Percentiles rank a stretch among this genome's conserved stretches.
Conservation (phyloP, 2,329 filamentous ascomycete species). For the Ophiostoma ips region DNA sequence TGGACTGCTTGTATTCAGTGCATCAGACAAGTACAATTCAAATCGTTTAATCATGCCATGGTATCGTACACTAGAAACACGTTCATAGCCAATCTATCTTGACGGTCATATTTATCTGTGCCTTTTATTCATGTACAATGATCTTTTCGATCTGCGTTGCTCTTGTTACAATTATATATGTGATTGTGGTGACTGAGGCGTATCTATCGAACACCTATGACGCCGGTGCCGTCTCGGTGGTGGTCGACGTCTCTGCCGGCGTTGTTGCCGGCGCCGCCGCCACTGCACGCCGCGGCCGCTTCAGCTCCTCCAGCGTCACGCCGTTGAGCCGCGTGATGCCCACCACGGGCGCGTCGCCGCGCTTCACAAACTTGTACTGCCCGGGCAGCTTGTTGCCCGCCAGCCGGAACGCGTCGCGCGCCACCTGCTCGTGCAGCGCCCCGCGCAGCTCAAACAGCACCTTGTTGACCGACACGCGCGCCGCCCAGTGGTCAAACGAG, state of each 20-base stretch:
- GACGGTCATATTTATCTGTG: too few species aligned
- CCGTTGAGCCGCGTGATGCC: constrained; percentile 84
- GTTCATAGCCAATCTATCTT: neutral
- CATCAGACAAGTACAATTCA: too few species aligned
- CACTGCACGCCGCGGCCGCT: constrained; percentile 46
- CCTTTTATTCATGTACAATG: neutral
- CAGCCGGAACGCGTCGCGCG: constrained; percentile 81
- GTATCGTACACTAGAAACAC: neutral
- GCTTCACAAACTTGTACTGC: constrained; percentile 86
- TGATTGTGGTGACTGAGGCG: too few species aligned
- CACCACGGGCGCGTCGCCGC: constrained; percentile 77
- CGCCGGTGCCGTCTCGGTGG: neutral
- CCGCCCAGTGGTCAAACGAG: constrained; percentile 91
- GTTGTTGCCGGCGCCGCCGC: neutral
- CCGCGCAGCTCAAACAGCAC: constrained; percentile 89
- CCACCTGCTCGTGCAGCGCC: constrained; percentile 85
- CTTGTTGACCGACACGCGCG: constrained; percentile 77
- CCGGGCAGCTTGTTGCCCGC: constrained; percentile 90
- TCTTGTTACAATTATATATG: neutral
- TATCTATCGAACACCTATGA: too few species aligned
- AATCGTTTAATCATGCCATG: neutral
- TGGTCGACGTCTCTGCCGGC: neutral
- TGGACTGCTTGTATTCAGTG: too few species aligned
- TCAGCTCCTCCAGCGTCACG: constrained; percentile 69
- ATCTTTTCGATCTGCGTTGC: neutral